phyloP scores from a whole-genome alignment of 2,329 filamentous ascomycete species.

The Microsporum audouinii region DNA sequence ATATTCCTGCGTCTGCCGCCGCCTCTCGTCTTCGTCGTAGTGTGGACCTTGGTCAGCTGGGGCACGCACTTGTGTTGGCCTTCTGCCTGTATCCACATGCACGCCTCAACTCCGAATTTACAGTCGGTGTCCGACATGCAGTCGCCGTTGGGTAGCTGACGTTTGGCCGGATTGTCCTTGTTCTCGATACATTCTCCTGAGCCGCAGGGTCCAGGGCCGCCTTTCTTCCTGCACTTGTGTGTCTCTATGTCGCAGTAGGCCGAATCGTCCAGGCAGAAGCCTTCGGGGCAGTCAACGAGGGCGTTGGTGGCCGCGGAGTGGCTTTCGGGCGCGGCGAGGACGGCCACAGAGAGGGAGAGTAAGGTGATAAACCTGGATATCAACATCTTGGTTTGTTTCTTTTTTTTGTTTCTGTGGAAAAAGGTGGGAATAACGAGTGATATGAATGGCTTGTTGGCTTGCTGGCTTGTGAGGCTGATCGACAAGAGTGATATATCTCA shows the following conservation, averaged over 20 bases:
- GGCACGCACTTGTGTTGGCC: background rate
- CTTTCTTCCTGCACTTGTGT: background rate
- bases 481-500: background rate
- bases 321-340: background rate
- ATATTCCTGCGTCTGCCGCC: too few relatives aligned
- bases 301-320: background rate
- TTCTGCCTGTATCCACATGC: background rate
- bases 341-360: background rate
- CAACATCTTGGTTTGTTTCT: background rate
- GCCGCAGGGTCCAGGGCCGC: background rate
- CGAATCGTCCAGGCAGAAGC: background rate
- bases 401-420: background rate
- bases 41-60: background rate
- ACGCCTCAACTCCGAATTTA: background rate
- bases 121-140: background rate
- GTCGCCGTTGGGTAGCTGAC: background rate
- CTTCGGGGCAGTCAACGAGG: background rate
- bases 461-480: background rate
- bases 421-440: background rate
- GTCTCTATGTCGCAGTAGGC: background rate
- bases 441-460: background rate
- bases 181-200: background rate
- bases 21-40: too few relatives aligned
- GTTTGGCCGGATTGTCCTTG: background rate
- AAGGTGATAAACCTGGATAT: background rate